Evolutionary conservation across 257 asterid genomes (phyloP), one percentile per base, ranked within the genome.

Genomic region (Salvia hispanica): DNA sequence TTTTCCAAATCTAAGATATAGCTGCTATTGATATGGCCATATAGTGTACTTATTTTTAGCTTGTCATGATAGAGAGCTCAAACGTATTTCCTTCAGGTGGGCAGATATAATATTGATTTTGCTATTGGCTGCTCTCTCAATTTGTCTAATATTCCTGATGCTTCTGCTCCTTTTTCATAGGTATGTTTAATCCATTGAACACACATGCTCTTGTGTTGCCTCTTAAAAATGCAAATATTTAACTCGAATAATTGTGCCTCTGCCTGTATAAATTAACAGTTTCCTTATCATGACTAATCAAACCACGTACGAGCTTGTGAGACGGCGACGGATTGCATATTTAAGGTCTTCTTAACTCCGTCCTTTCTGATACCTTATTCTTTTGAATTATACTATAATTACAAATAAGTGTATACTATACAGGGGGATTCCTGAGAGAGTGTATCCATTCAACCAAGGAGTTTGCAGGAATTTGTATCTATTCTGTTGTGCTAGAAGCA

Each of bases 291-390:
- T 88, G 86, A 91, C 96, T 62, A 94, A 94, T 73, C 99, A 94
- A 76, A 94, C 96, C 66, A 94, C 99, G 14, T 94, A 91, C 18
- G 99, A 94, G 80, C 96, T 94, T 66, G 97, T 91, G 54, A 83
- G 95, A 72, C 84, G 97, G 73, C 73, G 95, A 62, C 88, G 99
- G 66, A 86, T 94, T 67, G 83, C 73, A 50, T 94, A 94, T 73
- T 40, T 94, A 65, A 88, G 99, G 99, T 94, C 65, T 15, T 12
- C 60, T 63, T 43, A 18, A n/a, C 62, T 13, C 21, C 51, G 36
- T 43, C 11, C 28, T 45, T 57, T 66, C 16, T 18, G n/a, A 45
- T 36, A 28, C 14, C 31, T 52, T 14, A 25, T 50, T 48, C 64
- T 57, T 71, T 56, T 16, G 25, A 55, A 31, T 70, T 47, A 50